A percentile compares a stretch with the other conserved stretches of the same genome.
These are phyloP conservation scores for Hanseniaspora clermontiae DNA, from an alignment of 805 yeast genomes.

Conservation along the genomic window DNA sequence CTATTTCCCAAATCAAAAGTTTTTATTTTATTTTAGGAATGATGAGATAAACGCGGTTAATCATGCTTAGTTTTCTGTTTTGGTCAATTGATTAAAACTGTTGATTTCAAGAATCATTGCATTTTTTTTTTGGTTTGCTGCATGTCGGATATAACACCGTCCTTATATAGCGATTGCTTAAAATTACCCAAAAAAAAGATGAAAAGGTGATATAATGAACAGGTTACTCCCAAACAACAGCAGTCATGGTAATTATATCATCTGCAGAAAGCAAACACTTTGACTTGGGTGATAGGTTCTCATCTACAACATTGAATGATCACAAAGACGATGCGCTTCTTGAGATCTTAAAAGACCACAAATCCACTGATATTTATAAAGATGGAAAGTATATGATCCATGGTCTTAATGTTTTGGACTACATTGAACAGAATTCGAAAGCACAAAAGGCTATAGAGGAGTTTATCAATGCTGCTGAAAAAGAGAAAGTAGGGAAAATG, in stretches of 20 bases:
- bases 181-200: neutral
- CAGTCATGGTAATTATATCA: neutral
- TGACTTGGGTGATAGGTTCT: neutral
- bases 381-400: neutral
- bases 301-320: neutral
- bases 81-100: neutral
- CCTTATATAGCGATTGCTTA: neutral
- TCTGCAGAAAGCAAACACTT: neutral
- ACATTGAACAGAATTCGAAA: neutral
- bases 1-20: neutral
- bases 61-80: too few relatives aligned
- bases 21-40: neutral
- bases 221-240: neutral
- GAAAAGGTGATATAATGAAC: neutral
- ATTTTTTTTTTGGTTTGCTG: too few relatives aligned
- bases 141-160: neutral
- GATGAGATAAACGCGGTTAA: neutral
- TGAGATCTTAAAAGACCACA: neutral
- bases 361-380: neutral
- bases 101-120: neutral
- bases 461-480: constrained; percentile 58
- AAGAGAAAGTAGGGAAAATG: constrained; percentile 62
- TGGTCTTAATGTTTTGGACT: neutral
- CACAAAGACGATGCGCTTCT: neutral
- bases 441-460: constrained; percentile 39